Percentiles rank a stretch among this genome's conserved stretches.
Evolutionary conservation across 148 eudicot species (phyloP).

Genomic region (Chenopodium quinoa): DNA sequence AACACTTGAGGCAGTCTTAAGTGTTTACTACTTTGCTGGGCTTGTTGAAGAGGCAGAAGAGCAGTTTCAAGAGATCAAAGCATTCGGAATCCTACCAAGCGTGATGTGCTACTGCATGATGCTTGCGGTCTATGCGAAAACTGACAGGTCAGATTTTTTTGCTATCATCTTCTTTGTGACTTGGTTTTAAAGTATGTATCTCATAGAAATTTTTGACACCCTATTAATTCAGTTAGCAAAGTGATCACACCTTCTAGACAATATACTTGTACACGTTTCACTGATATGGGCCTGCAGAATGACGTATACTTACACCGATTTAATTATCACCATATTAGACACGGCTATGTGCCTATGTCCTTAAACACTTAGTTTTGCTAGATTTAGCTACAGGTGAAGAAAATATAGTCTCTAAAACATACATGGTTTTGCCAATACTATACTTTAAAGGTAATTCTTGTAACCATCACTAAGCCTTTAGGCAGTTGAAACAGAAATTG

Average conservation of each 20-base stretch:
- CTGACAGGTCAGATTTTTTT: slow-evolving; percentile 57
- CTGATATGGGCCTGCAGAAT: neutral
- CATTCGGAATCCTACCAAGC: slow-evolving; percentile 72
- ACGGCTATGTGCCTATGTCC: neutral
- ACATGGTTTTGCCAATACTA: no score
- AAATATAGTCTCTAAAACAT: neutral
- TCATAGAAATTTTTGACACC: neutral
- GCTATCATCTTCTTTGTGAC: neutral
- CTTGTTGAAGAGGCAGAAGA: slow-evolving; percentile 87
- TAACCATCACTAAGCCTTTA: neutral
- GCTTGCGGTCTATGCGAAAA: slow-evolving; percentile 82
- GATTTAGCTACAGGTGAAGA: neutral
- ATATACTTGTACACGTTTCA: neutral
- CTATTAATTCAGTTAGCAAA: neutral
- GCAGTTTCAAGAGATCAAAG: slow-evolving; percentile 87
- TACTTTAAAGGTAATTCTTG: neutral
- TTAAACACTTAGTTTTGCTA: neutral
- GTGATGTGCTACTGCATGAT: slow-evolving; percentile 96
- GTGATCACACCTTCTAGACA: slow-evolving; percentile 1
- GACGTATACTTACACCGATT: neutral
- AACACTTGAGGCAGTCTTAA: slow-evolving; percentile 87
- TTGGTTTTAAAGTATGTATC: neutral
- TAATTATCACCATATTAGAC: neutral
- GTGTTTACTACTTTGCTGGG: slow-evolving; percentile 88
- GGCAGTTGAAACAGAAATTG: neutral